Conservation (phyloP, 805 yeast species). For the Hemisphaericaspora nanyangensis region DNA sequence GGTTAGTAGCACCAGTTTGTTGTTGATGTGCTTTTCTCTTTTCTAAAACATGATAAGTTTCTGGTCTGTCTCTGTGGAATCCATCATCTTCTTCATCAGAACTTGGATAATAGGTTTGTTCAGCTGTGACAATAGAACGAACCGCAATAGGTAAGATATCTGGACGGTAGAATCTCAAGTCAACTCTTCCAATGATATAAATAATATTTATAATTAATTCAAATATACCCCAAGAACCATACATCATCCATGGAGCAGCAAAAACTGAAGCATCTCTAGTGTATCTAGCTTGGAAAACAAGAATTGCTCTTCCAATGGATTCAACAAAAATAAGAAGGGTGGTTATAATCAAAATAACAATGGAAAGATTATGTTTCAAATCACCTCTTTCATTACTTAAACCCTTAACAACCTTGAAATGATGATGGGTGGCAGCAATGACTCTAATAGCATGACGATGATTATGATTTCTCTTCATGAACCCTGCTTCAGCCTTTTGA, state of each 20-base stretch:
- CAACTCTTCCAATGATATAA: conserved; percentile 63
- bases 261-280: conserved; percentile 17
- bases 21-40: background rate
- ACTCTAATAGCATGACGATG: conserved; percentile 53
- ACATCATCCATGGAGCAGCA: conserved; percentile 54
- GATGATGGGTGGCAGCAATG: conserved; percentile 54
- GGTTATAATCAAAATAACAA: conserved; percentile 44
- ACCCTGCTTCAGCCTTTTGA: conserved; percentile 43
- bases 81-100: conserved; percentile 22
- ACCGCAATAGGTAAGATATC: conserved; percentile 46
- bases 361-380: conserved; percentile 51
- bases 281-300: conserved; percentile 18
- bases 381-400: conserved; percentile 37
- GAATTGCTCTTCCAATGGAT: conserved; percentile 43
- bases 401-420: conserved; percentile 35
- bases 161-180: conserved; percentile 77
- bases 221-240: conserved; percentile 63
- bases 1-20: too few relatives aligned
- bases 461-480: conserved; percentile 46
- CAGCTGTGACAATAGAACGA: conserved; percentile 39
- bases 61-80: conserved; percentile 10
- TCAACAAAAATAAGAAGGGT: conserved; percentile 50
- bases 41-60: conserved; percentile 5
- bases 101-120: conserved; percentile 31
- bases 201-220: conserved; percentile 56